These are phyloP conservation scores for Coemansia sp. DNA, from an alignment of 192 early-diverging fungal genomes.

Conservation along the genomic window DNA sequence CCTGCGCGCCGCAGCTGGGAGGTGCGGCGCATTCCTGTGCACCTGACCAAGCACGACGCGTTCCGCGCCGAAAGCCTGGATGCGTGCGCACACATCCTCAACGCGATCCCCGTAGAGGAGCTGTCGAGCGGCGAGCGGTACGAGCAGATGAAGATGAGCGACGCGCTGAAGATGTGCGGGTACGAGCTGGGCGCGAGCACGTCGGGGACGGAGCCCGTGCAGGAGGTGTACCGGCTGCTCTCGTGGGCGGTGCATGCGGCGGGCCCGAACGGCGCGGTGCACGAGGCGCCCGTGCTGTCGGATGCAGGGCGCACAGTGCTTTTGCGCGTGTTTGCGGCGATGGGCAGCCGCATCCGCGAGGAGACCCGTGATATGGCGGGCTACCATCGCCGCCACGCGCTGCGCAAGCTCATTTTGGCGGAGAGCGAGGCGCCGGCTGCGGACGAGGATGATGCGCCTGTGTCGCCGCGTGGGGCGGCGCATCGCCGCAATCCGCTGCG, in stretches of 20 bases:
- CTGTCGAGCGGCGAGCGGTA: slow-evolving; percentile 29
- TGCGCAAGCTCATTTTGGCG: slow-evolving; percentile 41
- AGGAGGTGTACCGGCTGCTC: slow-evolving; percentile 32
- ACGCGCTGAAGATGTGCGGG: slow-evolving; percentile 50
- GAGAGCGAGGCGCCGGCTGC: background rate
- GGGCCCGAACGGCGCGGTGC: slow-evolving; percentile 10
- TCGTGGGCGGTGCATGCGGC: slow-evolving; percentile 39
- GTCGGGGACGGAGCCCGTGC: slow-evolving; percentile 6
- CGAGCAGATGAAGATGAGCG: slow-evolving; percentile 47
- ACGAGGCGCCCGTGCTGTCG: slow-evolving; percentile 22
- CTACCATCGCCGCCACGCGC: slow-evolving; percentile 40
- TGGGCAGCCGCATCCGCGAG: slow-evolving; percentile 33
- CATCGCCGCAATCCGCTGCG: slow-evolving; percentile 32
- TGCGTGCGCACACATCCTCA: slow-evolving; percentile 11
- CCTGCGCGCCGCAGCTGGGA: slow-evolving; percentile 15
- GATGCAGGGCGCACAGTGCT: slow-evolving; percentile 25
- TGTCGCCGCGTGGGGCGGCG: slow-evolving; percentile 5
- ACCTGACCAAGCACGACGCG: slow-evolving; percentile 42
- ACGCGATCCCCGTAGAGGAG: slow-evolving; percentile 6
- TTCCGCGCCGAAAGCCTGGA: slow-evolving; percentile 23
- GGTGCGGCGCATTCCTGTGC: slow-evolving; percentile 27
- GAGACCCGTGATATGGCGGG: slow-evolving; percentile 46
- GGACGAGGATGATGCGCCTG: background rate
- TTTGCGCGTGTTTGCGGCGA: slow-evolving; percentile 30
- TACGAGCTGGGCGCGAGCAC: slow-evolving; percentile 30